Evolutionary conservation across 345 rosid species (phyloP), one percentile per base, ranked within the genome.

Genomic region (Gossypium turneri): DNA sequence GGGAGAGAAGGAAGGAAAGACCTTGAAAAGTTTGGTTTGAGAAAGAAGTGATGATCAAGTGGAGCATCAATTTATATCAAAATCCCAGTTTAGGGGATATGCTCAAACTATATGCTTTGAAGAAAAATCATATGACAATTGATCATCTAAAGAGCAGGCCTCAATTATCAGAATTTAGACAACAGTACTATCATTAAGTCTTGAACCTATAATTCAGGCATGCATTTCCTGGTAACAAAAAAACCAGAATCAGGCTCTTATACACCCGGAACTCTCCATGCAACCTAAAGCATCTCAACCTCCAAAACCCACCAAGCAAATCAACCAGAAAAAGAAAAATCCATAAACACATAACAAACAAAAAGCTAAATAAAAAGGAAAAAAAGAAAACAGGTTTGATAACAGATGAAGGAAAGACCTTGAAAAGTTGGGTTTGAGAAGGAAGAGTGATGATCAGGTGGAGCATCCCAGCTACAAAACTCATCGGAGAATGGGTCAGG

Each of bases 1-100:
- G 10, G 41, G 41, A 34, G 41, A 34, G 41, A 34, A 15, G 61
- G 34, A 72, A 6, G 0, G 29, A 17, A 52, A 68, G 57, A 88
- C 97, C 98, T 84, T 86, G 86, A 72, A 81, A 86, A 76, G 83
- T 78, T 73, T 87, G 89, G 79, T 79, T 88, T 76, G 82, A 80
- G 81, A 88, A 83, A 76, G 86, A 68, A 77, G 74, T 78, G 89
- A 63, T 82, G 90, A 81, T 88, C 89, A 73, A 78, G 84, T 38
- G 76, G 76, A 16, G 79, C 71, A 74, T 79, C 69, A 34, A 34
- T 34, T 5, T 34, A 34, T 34, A 38, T 71, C 38, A 19, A 41
- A 71, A 56, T 52, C 51, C 38, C 65, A 34, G 53, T 22, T 41
- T 19, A 16, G 41, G 51, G 22, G 34, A 59, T 38, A 64, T 66